Percentiles rank a stretch among this genome's conserved stretches.
phyloP scores from a whole-genome alignment of 2,329 filamentous ascomycete genomes.

The Lasiodiplodia hormozganensis region DNA sequence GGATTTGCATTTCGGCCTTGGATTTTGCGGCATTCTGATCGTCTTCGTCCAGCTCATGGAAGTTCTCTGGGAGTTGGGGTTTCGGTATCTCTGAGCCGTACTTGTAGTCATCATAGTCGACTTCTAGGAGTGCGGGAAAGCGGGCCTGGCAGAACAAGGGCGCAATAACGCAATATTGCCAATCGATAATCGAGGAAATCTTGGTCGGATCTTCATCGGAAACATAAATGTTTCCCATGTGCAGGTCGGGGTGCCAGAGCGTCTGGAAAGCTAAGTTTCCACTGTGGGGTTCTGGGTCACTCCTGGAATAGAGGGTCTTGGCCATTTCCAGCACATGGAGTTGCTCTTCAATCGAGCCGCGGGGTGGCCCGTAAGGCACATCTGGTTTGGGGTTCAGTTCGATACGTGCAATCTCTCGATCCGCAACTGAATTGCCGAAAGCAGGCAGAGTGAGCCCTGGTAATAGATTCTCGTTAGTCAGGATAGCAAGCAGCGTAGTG shows the following conservation, averaged over 20 bases:
- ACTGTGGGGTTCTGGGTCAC: slow-evolving; percentile 9
- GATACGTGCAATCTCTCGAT: slow-evolving; percentile 33
- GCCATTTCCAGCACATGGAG: slow-evolving; percentile 31
- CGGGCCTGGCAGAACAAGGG: slow-evolving; percentile 40
- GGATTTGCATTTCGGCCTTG: slow-evolving; percentile 33
- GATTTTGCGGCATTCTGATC: not conserved
- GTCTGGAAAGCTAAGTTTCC: slow-evolving; percentile 49
- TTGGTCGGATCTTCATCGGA: slow-evolving; percentile 33
- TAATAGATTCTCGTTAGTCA: not conserved
- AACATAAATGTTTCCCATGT: slow-evolving; percentile 48
- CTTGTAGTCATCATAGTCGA: slow-evolving; percentile 32
- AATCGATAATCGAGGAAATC: slow-evolving; percentile 37
- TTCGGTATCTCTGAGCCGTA: slow-evolving; percentile 33
- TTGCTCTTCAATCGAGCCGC: slow-evolving; percentile 33
- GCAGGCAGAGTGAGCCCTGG: slow-evolving; percentile 35
- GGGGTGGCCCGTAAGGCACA: slow-evolving; percentile 28
- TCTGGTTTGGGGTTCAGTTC: slow-evolving; percentile 21
- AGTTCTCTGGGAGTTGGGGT: slow-evolving; percentile 38
- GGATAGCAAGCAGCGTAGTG: not conserved
- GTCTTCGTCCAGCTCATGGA: slow-evolving; percentile 38
- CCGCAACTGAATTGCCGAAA: slow-evolving; percentile 34
- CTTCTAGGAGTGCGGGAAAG: slow-evolving; percentile 38
- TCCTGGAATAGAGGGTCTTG: slow-evolving; percentile 31
- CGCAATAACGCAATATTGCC: slow-evolving; percentile 38
- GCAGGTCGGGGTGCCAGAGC: slow-evolving; percentile 48